These are phyloP conservation scores for Rhodofomes roseus DNA, from an alignment of 1,284 basidiomycete species.

Conservation along the genomic window DNA sequence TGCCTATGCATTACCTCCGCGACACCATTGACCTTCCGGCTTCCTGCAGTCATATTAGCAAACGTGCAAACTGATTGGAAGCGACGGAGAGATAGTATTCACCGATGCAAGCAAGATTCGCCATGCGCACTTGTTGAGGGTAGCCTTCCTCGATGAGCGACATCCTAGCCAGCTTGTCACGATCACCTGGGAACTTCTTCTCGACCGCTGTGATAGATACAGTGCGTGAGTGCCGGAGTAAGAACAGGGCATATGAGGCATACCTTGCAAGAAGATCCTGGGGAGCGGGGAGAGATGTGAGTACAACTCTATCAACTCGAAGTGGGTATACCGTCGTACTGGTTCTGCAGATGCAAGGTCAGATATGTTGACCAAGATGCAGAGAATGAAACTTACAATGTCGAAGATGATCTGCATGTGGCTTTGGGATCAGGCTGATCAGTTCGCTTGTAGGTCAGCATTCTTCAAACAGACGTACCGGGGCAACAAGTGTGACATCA, in stretches of 20 bases:
- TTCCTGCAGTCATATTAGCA: conserved; percentile 37
- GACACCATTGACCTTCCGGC: conserved; percentile 90
- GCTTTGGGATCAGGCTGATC: conserved; percentile 21
- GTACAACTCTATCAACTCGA: not conserved
- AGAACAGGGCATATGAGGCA: not conserved
- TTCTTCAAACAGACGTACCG: conserved; percentile 20
- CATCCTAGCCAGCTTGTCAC: conserved; percentile 79
- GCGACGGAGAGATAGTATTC: conserved; percentile 15
- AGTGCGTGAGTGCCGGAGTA: not conserved
- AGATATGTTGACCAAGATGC: conserved; percentile 6
- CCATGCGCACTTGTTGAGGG: conserved; percentile 88
- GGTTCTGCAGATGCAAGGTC: conserved; percentile 35
- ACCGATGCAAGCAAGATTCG: conserved; percentile 77
- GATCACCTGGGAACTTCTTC: conserved; percentile 83
- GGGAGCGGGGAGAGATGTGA: not conserved
- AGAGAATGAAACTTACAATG: conserved; percentile 50
- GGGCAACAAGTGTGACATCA: conserved; percentile 81
- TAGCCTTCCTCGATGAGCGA: conserved; percentile 87
- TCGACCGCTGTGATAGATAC: conserved; percentile 62
- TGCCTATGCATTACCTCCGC: conserved; percentile 54
- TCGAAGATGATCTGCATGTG: conserved; percentile 91
- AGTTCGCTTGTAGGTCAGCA: not conserved
- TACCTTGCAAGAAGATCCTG: conserved; percentile 65
- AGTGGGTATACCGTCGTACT: conserved; percentile 33
- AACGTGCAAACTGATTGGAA: not conserved